phyloP scores from a whole-genome alignment of 768 basidiomycete genomes.

The Termitomyces sp. region DNA sequence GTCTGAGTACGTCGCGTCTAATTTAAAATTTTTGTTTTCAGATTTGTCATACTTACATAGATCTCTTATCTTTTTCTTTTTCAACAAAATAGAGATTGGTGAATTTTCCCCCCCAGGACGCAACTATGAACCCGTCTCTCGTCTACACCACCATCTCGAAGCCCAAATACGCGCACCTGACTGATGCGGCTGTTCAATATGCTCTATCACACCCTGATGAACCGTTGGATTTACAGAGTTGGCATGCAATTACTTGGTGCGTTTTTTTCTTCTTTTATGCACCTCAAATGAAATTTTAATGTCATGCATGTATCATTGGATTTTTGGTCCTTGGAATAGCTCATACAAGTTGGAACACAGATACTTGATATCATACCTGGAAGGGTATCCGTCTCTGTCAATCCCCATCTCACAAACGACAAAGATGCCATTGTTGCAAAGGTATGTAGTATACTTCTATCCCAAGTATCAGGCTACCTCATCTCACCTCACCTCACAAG shows the following conservation, averaged over 20 bases:
- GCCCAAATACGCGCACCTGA: slow-evolving; percentile 29
- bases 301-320: too few relatives aligned
- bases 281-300: too few relatives aligned
- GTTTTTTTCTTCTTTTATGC: background rate
- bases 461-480: too few relatives aligned
- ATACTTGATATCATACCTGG: slow-evolving; percentile 34
- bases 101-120: slow-evolving; percentile 31
- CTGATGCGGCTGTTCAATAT: slow-evolving; percentile 29
- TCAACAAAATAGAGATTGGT: slow-evolving; percentile 32
- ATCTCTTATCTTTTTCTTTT: background rate
- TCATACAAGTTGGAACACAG: slow-evolving; percentile 30
- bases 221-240: slow-evolving; percentile 16
- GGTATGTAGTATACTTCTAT: slow-evolving; percentile 4
- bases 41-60: background rate
- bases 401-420: slow-evolving; percentile 32
- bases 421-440: slow-evolving; percentile 27
- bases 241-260: slow-evolving; percentile 30
- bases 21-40: too few relatives aligned
- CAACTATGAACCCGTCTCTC: slow-evolving; percentile 37
- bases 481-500: slow-evolving; percentile 6
- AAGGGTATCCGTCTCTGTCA: slow-evolving; percentile 34
- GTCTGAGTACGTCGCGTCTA: slow-evolving; percentile 24
- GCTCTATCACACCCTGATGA: slow-evolving; percentile 15
- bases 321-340: too few relatives aligned
- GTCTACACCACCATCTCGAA: slow-evolving; percentile 32